phyloP scores from a whole-genome alignment of 2,329 filamentous ascomycete species.

The Microdochium trichocladiopsis region DNA sequence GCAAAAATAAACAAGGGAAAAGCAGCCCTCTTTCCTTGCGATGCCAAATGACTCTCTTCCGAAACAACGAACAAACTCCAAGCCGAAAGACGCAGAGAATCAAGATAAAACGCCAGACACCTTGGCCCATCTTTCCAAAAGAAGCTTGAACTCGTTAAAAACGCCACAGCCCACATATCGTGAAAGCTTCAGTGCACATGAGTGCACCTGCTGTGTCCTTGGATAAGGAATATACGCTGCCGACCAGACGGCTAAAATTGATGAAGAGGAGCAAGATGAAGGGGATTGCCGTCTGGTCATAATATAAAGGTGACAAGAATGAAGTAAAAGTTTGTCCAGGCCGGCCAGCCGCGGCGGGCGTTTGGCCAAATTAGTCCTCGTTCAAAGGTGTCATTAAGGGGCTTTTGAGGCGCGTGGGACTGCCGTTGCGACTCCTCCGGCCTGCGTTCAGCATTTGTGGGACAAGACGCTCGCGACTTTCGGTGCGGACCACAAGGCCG shows the following conservation, averaged over 20 bases:
- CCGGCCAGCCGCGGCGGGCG: not conserved
- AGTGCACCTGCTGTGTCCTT: not conserved
- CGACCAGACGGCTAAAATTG: not conserved
- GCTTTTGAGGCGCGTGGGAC: slow-evolving; percentile 53
- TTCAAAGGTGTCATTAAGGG: slow-evolving; percentile 44
- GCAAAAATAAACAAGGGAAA: too few relatives aligned
- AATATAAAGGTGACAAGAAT: not conserved
- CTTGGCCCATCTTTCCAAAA: too few relatives aligned
- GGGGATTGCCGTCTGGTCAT: not conserved
- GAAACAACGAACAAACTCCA: too few relatives aligned
- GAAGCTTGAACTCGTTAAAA: too few relatives aligned
- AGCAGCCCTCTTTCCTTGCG: too few relatives aligned
- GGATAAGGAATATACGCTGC: not conserved
- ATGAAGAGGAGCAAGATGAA: not conserved
- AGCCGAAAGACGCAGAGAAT: too few relatives aligned
- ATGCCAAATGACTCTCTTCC: too few relatives aligned
- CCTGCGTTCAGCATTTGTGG: slow-evolving; percentile 50
- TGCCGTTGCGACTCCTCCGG: slow-evolving; percentile 48
- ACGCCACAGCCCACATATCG: too few relatives aligned
- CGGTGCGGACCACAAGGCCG: slow-evolving; percentile 73
- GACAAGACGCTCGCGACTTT: slow-evolving; percentile 74
- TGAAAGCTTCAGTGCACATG: too few relatives aligned
- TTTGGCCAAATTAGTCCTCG: slow-evolving; percentile 28
- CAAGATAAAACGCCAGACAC: too few relatives aligned
- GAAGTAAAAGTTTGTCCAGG: not conserved